Evolutionary conservation across 768 basidiomycete genomes (phyloP).

Genomic region (Serendipita indica): DNA sequence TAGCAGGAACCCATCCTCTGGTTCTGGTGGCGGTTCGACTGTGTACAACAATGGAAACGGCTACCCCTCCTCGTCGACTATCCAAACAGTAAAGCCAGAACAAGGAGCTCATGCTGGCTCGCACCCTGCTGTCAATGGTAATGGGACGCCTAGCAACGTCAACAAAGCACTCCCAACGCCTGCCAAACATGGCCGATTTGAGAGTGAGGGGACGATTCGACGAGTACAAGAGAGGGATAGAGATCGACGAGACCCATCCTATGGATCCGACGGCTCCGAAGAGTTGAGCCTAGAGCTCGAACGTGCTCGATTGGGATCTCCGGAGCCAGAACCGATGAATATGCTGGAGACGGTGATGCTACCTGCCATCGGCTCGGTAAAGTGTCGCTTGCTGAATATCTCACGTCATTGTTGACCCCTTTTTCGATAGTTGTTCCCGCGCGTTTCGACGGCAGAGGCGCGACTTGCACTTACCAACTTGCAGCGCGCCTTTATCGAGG

Average conservation of each 20-base stretch:
- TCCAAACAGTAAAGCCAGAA: conserved; percentile 8
- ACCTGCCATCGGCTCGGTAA: conserved; percentile 89
- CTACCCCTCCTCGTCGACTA: conserved; percentile 10
- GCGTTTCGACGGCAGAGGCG: conserved; percentile 87
- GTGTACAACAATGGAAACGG: conserved; percentile 7
- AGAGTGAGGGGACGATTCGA: not conserved
- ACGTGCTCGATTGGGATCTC: conserved; percentile 8
- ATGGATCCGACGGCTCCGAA: conserved; percentile 4
- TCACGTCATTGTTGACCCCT: not conserved
- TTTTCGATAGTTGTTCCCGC: conserved; percentile 59
- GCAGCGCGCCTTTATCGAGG: conserved; percentile 85
- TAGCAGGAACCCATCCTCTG: not conserved
- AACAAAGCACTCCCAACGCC: conserved; percentile 9
- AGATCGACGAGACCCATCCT: not conserved
- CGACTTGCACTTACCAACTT: conserved; percentile 71
- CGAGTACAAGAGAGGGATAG: not conserved
- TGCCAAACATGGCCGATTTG: not conserved
- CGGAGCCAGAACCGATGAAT: conserved; percentile 38
- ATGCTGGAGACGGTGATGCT: conserved; percentile 93
- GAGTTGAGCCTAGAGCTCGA: conserved; percentile 19
- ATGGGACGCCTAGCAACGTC: not conserved
- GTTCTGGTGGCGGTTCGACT: not conserved
- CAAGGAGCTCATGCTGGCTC: not conserved
- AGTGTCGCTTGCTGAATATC: conserved; percentile 20
- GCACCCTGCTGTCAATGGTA: not conserved